A percentile compares a stretch with the other conserved stretches of the same genome.
phyloP scores from a whole-genome alignment of 192 early-diverging fungal species.

The Hyaloraphidium curvatum region DNA sequence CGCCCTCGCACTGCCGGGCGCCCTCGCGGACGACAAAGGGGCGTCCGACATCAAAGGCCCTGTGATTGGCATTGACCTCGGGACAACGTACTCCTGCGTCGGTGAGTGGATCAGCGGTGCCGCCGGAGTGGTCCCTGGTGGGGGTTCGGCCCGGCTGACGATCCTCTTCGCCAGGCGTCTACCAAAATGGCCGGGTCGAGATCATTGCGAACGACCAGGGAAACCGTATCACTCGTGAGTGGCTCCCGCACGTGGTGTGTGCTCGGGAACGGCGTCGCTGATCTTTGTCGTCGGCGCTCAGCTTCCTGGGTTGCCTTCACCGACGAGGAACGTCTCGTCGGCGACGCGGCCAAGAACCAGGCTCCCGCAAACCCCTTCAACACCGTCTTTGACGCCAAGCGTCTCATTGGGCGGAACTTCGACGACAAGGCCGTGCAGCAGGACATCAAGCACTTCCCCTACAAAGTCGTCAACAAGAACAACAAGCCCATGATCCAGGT shows the following conservation, averaged over 20 bases:
- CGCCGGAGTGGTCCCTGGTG: constrained; percentile 3
- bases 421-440: constrained; percentile 74
- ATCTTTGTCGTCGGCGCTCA: too few relatives aligned
- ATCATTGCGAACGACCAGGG: constrained; percentile 97
- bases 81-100: constrained; percentile 52
- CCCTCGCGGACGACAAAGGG: too few relatives aligned
- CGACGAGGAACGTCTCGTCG: constrained; percentile 76
- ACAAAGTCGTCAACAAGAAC: constrained; percentile 65
- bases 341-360: constrained; percentile 93
- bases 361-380: constrained; percentile 66
- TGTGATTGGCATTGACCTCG: constrained; percentile 84
- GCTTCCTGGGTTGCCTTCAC: constrained; percentile 89
- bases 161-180: constrained; percentile 48
- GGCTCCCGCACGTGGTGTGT: too few relatives aligned
- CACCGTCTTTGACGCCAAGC: constrained; percentile 88
- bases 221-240: constrained; percentile 84
- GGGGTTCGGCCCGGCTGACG: not conserved
- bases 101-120: constrained; percentile 15
- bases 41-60: constrained; percentile 4
- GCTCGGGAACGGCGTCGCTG: too few relatives aligned
- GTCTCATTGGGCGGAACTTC: constrained; percentile 76
- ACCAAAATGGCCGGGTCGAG: constrained; percentile 85
- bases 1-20: too few relatives aligned
- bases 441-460: constrained; percentile 92
- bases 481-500: constrained; percentile 71